phyloP scores from a whole-genome alignment of 257 asterid genomes.

The Buddleja alternifolia region DNA sequence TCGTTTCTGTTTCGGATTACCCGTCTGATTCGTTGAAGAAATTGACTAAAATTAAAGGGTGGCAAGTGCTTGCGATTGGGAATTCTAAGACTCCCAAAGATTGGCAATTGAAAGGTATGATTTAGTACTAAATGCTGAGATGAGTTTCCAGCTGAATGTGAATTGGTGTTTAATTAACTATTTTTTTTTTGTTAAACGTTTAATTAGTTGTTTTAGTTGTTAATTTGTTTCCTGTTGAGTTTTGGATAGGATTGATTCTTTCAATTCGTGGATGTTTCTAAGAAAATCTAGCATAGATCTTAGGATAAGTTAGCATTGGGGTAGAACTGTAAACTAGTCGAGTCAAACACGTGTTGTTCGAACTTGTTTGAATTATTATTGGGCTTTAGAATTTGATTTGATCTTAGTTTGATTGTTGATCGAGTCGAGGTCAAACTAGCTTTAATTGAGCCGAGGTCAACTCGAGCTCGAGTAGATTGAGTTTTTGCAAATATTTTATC shows the following conservation, averaged over 20 bases:
- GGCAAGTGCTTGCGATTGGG: constrained; percentile 77
- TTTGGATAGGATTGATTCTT: background rate
- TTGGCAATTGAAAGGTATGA: constrained; percentile 77
- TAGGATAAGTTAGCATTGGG: background rate
- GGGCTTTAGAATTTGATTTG: no score
- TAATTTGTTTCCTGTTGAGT: background rate
- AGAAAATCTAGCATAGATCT: background rate
- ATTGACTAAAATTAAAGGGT: constrained; percentile 55
- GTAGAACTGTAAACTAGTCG: no score
- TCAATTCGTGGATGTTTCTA: background rate
- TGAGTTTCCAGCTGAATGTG: background rate
- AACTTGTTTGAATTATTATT: no score
- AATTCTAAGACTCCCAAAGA: constrained; percentile 66
- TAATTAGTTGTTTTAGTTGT: constrained; percentile 8
- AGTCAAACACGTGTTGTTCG: no score
- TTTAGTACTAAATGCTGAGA: constrained; percentile 8
- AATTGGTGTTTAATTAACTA: background rate
- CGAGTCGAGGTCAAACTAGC: no score
- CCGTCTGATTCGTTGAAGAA: constrained; percentile 53
- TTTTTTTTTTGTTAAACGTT: no score
- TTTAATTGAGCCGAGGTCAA: no score
- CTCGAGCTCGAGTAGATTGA: no score
- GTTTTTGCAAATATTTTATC: no score
- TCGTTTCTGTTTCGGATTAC: constrained; percentile 62
- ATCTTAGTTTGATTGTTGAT: no score